Evolutionary conservation across 306 rosid genomes (phyloP), one percentile per base, ranked within the genome.

Genomic region (Astragalus membranaceus): DNA sequence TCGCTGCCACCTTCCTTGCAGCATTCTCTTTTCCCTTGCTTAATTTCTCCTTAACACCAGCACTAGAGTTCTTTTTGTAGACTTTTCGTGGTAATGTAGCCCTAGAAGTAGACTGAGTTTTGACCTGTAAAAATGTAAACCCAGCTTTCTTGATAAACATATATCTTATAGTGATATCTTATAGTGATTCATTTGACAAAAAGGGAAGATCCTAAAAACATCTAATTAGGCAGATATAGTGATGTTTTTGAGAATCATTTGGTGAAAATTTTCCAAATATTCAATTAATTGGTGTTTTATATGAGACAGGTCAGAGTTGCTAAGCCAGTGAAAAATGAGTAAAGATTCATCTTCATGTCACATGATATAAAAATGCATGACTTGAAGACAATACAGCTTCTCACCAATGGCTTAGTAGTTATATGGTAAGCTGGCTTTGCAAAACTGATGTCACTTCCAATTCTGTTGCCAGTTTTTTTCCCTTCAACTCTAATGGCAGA

Each of bases 341-440:
- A n/a, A n/a, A 43, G 33, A 16, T 55, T 35, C 46, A 16, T 56
- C 14, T 61, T 49, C 12, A 30, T 2, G 13, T 15, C 20, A 51
- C 49, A 65, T 65, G 36, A 43, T 9, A 69, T 62, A 65, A 14
- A 30, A 9, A 36, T 32, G 8, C 12, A 64, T 36, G 23, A 66
- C 68, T 43, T 63, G 42, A 13, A 65, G 71, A 58, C 65, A 37
- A 41, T 54, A 74, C 55, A 50, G 41, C 54, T 72, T 58, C 77
- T 76, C 73, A 91, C 96, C 96, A 79, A 75, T 73, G 79, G 75
- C 72, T 82, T 91, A 68, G 83, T 74, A 53, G 88, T 80, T 76
- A 61, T 76, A 70, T 11, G 39, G 65, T 20, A 17, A 64, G 69
- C 50, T 64, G 90, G 50, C 69, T 81, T 87, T 13, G 72, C 67